These are phyloP conservation scores for Blastocystis hominis DNA, from an alignment of 352 stramenopile species.

Conservation along the genomic window DNA sequence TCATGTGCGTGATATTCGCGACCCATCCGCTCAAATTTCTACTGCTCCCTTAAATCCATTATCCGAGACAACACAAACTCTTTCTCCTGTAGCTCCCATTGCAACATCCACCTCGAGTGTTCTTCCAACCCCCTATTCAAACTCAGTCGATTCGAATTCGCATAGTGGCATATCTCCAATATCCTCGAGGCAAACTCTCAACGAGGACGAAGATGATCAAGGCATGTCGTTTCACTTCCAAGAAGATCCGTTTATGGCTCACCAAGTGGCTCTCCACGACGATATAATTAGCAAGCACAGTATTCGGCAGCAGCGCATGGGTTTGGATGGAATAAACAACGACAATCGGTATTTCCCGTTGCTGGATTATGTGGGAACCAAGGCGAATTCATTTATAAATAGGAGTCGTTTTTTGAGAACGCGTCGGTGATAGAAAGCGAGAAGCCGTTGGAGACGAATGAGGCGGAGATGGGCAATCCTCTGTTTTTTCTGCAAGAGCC, in stretches of 20 bases:
- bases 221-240: not conserved
- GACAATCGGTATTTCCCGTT: conserved; percentile 35
- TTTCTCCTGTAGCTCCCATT: no score
- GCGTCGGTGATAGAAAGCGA: conserved; percentile 11
- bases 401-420: conserved; percentile 24
- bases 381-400: not conserved
- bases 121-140: not conserved
- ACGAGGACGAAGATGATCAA: conserved; percentile 33
- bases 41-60: no score
- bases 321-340: conserved; percentile 51
- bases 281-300: conserved; percentile 47
- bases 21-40: no score
- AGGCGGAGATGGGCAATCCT: conserved; percentile 24
- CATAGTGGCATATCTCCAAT: not conserved
- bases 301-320: conserved; percentile 51
- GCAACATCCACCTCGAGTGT: not conserved
- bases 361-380: conserved; percentile 12
- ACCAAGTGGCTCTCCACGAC: conserved; percentile 44
- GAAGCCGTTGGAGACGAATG: not conserved
- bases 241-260: conserved; percentile 21
- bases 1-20: not conserved
- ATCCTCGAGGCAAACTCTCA: not conserved
- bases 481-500: conserved; percentile 34
- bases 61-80: no score
- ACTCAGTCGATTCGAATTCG: not conserved